Percentiles rank a stretch among this genome's conserved stretches.
These are phyloP conservation scores for Cutaneotrichosporon daszewskae DNA, from an alignment of 1,284 basidiomycete species.

Conservation along the genomic window DNA sequence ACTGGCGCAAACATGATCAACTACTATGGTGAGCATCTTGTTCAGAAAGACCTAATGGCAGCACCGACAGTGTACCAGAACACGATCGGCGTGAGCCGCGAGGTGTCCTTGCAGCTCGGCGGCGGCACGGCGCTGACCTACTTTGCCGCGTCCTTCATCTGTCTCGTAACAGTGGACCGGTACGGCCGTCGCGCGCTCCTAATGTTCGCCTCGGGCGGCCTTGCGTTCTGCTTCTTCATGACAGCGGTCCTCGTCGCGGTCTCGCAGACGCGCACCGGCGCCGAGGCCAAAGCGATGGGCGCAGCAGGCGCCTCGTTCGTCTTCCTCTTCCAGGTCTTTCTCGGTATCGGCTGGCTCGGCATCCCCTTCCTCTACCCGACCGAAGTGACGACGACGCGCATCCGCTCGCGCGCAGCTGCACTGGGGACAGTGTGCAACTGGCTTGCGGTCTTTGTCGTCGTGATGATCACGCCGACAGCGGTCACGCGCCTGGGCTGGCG, in stretches of 20 bases:
- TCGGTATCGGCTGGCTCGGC: constrained; percentile 76
- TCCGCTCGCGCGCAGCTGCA: constrained; percentile 75
- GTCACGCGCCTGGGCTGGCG: background rate
- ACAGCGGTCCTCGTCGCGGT: constrained; percentile 58
- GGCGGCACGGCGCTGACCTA: no score
- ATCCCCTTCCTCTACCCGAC: constrained; percentile 59
- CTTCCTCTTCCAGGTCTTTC: constrained; percentile 66
- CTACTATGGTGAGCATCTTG: no score
- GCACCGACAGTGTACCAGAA: no score
- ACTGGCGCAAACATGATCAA: no score
- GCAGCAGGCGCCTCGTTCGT: constrained; percentile 42
- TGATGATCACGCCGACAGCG: constrained; percentile 71
- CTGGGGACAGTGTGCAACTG: constrained; percentile 70
- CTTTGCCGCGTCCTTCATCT: no score
- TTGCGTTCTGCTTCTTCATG: constrained; percentile 65
- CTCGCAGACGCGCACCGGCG: constrained; percentile 44
- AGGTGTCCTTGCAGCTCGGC: no score
- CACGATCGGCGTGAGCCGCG: no score
- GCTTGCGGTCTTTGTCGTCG: constrained; percentile 60
- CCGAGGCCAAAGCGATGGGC: constrained; percentile 4
- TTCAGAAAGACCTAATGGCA: no score
- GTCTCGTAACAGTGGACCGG: no score
- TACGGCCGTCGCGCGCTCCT: constrained; percentile 71
- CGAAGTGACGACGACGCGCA: constrained; percentile 71
- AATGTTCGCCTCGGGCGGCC: constrained; percentile 63